phyloP scores from a whole-genome alignment of 2,329 filamentous ascomycete genomes.

The Exophiala alcalophila region DNA sequence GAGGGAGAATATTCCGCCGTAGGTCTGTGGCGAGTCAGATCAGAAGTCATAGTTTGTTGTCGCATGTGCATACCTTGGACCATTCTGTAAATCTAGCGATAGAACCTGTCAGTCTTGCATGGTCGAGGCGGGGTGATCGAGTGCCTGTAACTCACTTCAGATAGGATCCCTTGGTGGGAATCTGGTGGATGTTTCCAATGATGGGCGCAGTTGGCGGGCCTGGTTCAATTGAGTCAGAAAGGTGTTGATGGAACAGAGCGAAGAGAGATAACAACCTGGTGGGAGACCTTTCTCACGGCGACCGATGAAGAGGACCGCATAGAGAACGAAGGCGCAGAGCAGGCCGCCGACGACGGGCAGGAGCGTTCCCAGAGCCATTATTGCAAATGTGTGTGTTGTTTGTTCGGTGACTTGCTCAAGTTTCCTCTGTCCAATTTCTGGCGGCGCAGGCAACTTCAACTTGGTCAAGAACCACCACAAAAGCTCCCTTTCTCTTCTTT shows the following conservation, averaged over 20 bases:
- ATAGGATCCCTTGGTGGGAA: conserved; percentile 36
- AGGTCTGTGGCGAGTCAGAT: conserved; percentile 36
- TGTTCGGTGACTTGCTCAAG: too few species aligned
- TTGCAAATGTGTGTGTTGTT: too few species aligned
- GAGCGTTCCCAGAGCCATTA: conserved; percentile 5
- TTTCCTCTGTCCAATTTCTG: too few species aligned
- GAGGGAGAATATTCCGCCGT: conserved; percentile 45
- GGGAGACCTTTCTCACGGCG: conserved; percentile 23
- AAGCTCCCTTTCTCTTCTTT: too few species aligned
- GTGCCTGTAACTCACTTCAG: conserved; percentile 31
- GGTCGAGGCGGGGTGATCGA: conserved; percentile 39
- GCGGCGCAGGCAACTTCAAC: too few species aligned
- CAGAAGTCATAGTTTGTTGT: conserved; percentile 30
- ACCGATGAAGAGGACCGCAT: conserved; percentile 21
- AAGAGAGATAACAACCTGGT: too few species aligned
- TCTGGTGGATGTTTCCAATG: conserved; percentile 43
- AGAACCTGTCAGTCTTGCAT: neutral
- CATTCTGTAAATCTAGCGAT: conserved; percentile 42
- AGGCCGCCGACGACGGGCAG: conserved; percentile 11
- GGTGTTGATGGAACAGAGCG: too few species aligned
- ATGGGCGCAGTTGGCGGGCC: conserved; percentile 31
- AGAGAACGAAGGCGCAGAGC: conserved; percentile 16
- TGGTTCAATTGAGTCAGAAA: neutral
- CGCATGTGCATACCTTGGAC: conserved; percentile 38
- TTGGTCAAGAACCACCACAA: too few species aligned